Evolutionary conservation across 176 grass and related monocot genomes (phyloP).

Genomic region (Cenchrus purpureus): DNA sequence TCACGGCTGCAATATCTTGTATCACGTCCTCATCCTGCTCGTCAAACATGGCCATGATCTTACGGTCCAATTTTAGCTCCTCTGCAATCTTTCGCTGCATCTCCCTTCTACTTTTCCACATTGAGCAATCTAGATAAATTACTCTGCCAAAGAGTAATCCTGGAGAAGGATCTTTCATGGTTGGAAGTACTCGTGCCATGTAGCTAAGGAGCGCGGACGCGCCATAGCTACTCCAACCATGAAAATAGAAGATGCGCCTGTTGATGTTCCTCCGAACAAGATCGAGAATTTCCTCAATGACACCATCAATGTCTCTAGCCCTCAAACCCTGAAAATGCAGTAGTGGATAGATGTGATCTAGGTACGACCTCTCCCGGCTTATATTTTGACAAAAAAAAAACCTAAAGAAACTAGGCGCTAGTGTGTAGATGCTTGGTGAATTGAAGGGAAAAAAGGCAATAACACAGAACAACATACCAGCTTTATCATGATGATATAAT

Average conservation of each 20-base stretch:
- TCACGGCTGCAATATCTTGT: background rate
- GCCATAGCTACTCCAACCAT: background rate
- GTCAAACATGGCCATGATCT: slow-evolving; percentile 22
- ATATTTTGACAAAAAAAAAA: no score
- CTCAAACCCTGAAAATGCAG: no score
- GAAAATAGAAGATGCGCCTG: background rate
- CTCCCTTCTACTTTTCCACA: background rate
- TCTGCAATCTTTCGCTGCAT: background rate
- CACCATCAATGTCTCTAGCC: background rate
- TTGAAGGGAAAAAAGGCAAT: no score
- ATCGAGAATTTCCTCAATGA: background rate
- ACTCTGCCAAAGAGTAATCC: background rate
- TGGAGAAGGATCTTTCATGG: background rate
- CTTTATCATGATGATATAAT: no score
- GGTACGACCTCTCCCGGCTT: no score
- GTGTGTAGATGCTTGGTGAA: no score
- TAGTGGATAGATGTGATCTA: no score
- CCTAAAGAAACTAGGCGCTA: no score
- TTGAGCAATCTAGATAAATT: slow-evolving; percentile 13
- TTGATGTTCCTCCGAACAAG: background rate
- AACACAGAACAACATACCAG: no score
- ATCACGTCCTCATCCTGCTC: slow-evolving; percentile 19
- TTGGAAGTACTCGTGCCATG: background rate
- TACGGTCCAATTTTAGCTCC: background rate
- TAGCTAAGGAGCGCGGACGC: background rate